Evolutionary conservation across 2,329 filamentous ascomycete genomes (phyloP).

Genomic region (Escovopsis sp.): DNA sequence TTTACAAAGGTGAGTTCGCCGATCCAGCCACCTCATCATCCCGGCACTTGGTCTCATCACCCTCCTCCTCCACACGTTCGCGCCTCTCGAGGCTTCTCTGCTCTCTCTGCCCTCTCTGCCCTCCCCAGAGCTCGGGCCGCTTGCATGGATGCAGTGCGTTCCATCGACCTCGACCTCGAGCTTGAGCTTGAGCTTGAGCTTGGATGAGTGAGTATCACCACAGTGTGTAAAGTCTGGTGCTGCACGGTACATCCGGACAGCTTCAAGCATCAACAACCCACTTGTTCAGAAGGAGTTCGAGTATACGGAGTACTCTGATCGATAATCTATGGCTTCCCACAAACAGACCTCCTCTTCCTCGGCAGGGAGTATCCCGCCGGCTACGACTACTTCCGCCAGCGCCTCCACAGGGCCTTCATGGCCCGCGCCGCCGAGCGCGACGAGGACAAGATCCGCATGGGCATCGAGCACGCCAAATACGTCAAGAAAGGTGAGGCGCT

Average conservation of each 20-base stretch:
- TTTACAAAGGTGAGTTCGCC: conserved; percentile 62
- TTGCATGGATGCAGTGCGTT: no score
- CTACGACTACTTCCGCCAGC: conserved; percentile 62
- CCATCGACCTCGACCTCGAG: no score
- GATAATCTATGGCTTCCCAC: background rate
- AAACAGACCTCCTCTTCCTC: conserved; percentile 64
- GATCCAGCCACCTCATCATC: background rate
- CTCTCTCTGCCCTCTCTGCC: no score
- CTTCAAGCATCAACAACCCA: background rate
- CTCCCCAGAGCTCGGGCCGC: no score
- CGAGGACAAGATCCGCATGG: conserved; percentile 59
- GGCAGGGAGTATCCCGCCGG: conserved; percentile 80
- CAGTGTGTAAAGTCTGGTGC: no score
- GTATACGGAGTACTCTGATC: no score
- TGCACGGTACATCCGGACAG: no score
- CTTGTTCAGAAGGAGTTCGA: background rate
- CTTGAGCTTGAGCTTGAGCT: no score
- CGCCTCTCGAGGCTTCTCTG: no score
- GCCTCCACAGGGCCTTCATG: conserved; percentile 75
- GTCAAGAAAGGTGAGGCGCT: conserved; percentile 66
- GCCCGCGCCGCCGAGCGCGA: conserved; percentile 56
- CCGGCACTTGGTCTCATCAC: background rate
- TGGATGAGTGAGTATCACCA: no score
- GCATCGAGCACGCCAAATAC: conserved; percentile 66
- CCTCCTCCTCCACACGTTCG: background rate